Base-by-base conservation (phyloP, 192 early-diverging fungal genomes). In the Coemansia asiatica region DNA sequence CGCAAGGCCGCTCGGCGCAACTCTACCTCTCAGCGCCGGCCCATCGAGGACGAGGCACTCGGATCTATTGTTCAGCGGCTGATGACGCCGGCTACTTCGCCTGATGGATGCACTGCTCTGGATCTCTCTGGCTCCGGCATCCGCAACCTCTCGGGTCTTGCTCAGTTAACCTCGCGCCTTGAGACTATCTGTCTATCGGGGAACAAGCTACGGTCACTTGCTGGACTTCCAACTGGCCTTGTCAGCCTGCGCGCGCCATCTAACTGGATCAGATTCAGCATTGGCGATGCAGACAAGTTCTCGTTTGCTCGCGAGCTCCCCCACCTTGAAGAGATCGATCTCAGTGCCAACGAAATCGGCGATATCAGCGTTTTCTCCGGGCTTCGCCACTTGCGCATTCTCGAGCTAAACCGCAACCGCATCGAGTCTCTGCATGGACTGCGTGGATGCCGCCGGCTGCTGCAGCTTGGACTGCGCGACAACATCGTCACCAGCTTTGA, bases 281-380 rank as follows among this genome's bases (percentile, higher is more conserved):
- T 60, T 4, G 22, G 49, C 19, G 79, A 81, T 29, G 26, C 49
- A 0, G 60, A 60, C 6, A 29, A 55, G 48, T 75, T 81, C 31
- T 63, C 50, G 28, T 75, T 75, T 81, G 73, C 79, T 13, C 69
- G 70, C 27, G 74, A 81, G 69, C 67, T 81, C 66, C 79, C 79
- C 33, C 79, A 81, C 27, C 54, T 81, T 27, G 79, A 81, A 53
- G 63, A 76, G 35, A 67, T 81, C 47, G 79, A 81, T 22, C 61
- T 76, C 26, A 76, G 79, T 44, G 62, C 69, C 10, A 81, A 81
- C 47, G 73, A 81, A 44, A 81, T 81, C 25, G 64, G 74, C 12
- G 79, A 81, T 47, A 76, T 81, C 4, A 57, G 66, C 23, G 73
- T 81, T 15, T 81, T 81, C 46, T 75, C 73, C 22, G 79, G 69